These are phyloP conservation scores for Pleurotus citrinopileatus DNA, from an alignment of 768 basidiomycete species.

Conservation along the genomic window DNA sequence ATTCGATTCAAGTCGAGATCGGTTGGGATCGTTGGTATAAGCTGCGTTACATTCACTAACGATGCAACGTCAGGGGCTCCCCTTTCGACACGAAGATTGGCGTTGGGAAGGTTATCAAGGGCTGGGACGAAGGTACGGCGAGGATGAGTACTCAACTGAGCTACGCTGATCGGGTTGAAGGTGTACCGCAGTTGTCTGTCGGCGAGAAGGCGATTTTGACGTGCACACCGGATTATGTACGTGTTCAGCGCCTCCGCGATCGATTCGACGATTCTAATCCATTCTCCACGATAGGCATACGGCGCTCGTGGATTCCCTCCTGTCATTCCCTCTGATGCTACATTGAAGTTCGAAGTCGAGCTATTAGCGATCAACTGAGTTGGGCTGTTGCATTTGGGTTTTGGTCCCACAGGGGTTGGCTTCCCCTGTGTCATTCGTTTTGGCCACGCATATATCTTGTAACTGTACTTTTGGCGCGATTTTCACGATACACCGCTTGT, in stretches of 20 bases:
- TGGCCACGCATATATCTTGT: not conserved
- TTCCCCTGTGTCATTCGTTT: not conserved
- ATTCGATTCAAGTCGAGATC: conserved; percentile 77
- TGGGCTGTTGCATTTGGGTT: conserved; percentile 3
- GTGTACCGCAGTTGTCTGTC: conserved; percentile 71
- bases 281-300: conserved; percentile 49
- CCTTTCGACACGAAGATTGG: conserved; percentile 76
- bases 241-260: conserved; percentile 24
- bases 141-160: not conserved
- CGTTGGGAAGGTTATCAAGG: conserved; percentile 77
- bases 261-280: conserved; percentile 8
- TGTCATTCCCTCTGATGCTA: conserved; percentile 72
- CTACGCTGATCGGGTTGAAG: conserved; percentile 35
- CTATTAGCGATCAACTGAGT: conserved; percentile 54
- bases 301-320: conserved; percentile 73
- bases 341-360: conserved; percentile 80
- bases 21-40: conserved; percentile 38
- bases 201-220: conserved; percentile 69
- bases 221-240: conserved; percentile 71
- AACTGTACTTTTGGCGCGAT: conserved; percentile 2
- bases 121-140: conserved; percentile 82
- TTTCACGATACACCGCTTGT: not conserved
- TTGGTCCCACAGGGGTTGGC: conserved; percentile 4
- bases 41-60: conserved; percentile 10
- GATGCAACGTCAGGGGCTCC: conserved; percentile 32